These are phyloP conservation scores for Raphidocelis subcapitata DNA, from an alignment of 139 green algal genomes.

Conservation along the genomic window DNA sequence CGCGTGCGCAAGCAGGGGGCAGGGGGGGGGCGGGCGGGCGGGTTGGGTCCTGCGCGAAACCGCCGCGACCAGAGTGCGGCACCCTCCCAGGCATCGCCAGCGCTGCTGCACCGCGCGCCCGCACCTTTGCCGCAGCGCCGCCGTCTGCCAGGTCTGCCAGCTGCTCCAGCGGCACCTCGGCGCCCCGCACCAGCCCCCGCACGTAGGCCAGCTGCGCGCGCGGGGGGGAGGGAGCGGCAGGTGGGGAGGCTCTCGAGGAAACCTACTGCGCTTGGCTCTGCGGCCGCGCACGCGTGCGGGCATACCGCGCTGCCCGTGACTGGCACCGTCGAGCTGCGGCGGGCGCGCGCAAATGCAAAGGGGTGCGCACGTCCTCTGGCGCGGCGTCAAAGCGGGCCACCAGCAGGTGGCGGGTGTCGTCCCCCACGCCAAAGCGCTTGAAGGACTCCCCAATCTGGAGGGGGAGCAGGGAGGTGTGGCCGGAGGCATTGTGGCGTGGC, in stretches of 20 bases:
- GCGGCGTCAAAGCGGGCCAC: slow-evolving; percentile 57
- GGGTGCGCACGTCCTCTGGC: slow-evolving; percentile 33
- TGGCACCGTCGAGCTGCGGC: too few relatives aligned
- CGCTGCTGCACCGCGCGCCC: neutral
- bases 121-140: slow-evolving; percentile 8
- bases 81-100: neutral
- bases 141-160: slow-evolving; percentile 9
- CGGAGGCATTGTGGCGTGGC: neutral
- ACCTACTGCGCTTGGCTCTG: too few relatives aligned
- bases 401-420: slow-evolving; percentile 42
- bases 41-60: neutral
- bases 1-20: neutral
- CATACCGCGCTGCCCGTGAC: too few relatives aligned
- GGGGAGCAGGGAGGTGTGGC: neutral
- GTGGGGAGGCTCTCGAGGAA: neutral
- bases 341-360: too few relatives aligned
- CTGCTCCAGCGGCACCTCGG: slow-evolving; percentile 11
- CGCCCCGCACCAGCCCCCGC: slow-evolving; percentile 14
- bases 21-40: neutral
- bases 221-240: neutral
- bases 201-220: slow-evolving; percentile 13
- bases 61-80: neutral
- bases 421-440: slow-evolving; percentile 52
- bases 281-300: too few relatives aligned
- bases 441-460: slow-evolving; percentile 58